These are phyloP conservation scores for Elsinoe perseae DNA, from an alignment of 2,329 filamentous ascomycete genomes.

Conservation along the genomic window DNA sequence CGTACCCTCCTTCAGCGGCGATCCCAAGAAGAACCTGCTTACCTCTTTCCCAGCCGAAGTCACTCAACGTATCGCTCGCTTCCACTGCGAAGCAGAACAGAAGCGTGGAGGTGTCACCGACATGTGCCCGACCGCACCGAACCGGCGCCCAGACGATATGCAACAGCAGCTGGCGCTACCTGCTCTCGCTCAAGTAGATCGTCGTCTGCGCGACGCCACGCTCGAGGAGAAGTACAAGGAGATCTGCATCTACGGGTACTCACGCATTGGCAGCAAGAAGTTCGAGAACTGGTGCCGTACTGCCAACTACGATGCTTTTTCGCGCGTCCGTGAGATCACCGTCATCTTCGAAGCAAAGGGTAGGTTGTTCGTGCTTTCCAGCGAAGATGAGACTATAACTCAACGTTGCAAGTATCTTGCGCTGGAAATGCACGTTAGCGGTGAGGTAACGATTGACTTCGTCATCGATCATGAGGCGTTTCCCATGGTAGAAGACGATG, in stretches of 20 bases:
- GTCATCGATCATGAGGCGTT: not conserved
- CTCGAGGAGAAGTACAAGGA: not conserved
- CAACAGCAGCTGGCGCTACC: not conserved
- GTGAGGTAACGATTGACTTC: not conserved
- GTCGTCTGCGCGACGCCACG: not conserved
- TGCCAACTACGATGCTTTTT: not conserved
- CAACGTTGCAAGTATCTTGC: not conserved
- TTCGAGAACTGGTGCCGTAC: not conserved
- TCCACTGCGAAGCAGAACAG: not conserved
- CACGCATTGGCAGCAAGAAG: not conserved
- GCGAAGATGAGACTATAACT: not conserved
- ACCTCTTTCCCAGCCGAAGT: not conserved
- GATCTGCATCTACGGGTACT: not conserved
- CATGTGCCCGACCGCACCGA: not conserved
- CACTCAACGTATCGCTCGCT: not conserved
- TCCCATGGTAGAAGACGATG: not conserved
- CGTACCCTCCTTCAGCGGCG: not conserved
- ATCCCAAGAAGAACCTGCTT: not conserved
- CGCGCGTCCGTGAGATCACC: not conserved
- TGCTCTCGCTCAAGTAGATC: not conserved
- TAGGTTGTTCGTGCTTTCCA: not conserved
- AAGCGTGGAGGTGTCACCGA: not conserved
- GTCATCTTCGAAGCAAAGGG: not conserved
- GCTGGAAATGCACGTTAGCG: not conserved
- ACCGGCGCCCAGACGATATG: not conserved